Conservation (phyloP, 768 basidiomycete genomes). For the Neoboletus brunneissimus region DNA sequence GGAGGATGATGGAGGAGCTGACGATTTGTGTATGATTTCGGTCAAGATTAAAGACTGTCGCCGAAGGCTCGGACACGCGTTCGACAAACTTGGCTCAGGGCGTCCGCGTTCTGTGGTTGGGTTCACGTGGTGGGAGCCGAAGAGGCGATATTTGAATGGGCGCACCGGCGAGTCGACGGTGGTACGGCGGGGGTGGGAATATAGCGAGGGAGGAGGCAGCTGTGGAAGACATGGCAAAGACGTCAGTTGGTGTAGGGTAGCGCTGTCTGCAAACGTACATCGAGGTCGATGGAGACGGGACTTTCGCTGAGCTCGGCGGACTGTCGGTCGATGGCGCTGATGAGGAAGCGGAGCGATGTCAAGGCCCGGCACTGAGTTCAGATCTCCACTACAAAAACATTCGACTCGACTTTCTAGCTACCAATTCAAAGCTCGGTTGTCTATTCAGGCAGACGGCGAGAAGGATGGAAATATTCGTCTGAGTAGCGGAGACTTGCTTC, state of each 20-base stretch:
- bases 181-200: conserved; percentile 20
- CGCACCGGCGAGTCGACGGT: conserved; percentile 6
- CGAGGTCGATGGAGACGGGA: conserved; percentile 19
- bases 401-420: conserved; percentile 1
- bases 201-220: conserved; percentile 6
- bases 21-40: conserved; percentile 33
- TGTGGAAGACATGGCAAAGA: conserved; percentile 23
- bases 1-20: conserved; percentile 22
- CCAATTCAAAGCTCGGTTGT: background rate
- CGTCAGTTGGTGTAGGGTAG: conserved; percentile 24
- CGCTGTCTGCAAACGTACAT: conserved; percentile 27
- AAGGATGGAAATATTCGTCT: background rate
- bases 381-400: conserved; percentile 13
- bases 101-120: conserved; percentile 28
- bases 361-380: conserved; percentile 28
- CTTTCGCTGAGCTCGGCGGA: conserved; percentile 39
- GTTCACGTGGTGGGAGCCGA: conserved; percentile 39
- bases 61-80: conserved; percentile 34
- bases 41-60: conserved; percentile 34
- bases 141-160: conserved; percentile 18
- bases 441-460: background rate
- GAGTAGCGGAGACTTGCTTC: background rate
- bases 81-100: conserved; percentile 35
- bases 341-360: conserved; percentile 17
- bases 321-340: conserved; percentile 26